Base-by-base conservation (phyloP, 768 basidiomycete species). In the Rhodotorula diobovata region DNA sequence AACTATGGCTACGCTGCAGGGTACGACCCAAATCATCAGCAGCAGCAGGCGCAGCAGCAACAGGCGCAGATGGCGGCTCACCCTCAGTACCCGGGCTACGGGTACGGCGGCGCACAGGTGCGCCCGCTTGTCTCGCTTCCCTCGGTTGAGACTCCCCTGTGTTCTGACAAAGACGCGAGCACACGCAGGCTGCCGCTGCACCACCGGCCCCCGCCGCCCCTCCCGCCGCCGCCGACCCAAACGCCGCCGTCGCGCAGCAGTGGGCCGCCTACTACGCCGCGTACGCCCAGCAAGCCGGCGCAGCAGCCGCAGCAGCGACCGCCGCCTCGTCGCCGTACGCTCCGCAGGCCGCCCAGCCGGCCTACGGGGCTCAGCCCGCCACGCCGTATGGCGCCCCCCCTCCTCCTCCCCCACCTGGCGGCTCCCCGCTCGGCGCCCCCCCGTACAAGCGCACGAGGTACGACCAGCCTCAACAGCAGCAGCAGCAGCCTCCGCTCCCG, bases 1-100 rank as follows among this genome's bases (percentile, higher is more conserved):
- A 93, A 93, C 79, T 94, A 94, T 78, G 92, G 92, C 43, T 94
- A 95, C 79, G 90, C 90, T 5, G 85, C 86, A 59, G 39, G 39
- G 39, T 88, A 89, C 54, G 30, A 39, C 39, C 25, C 34, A 75
- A 81, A 41, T 23, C 63, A 65, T 8, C 39, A 35, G 3, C 16
- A 10, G 4, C 68, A 69, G 25, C 48, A 55, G 6, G 37, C 39
- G 18, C 62, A 48, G 28, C 57, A 23, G 48, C 61, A 18, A 25
- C 60, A 16, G 60, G 51, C 20, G 28, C 59, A 57, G 51, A 67
- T 70, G 37, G 66, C 69, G 2, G 45, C 69, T 63, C 76, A 63
- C 71, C 80, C 43, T 45, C 76, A 72, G 60, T 76, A 74, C 56
- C 76, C 70, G 21, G 78, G 79, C 39, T 71, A 77, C 45, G 70